Evolutionary conservation across 257 asterid genomes (phyloP).

Genomic region (Solanum commersonii): DNA sequence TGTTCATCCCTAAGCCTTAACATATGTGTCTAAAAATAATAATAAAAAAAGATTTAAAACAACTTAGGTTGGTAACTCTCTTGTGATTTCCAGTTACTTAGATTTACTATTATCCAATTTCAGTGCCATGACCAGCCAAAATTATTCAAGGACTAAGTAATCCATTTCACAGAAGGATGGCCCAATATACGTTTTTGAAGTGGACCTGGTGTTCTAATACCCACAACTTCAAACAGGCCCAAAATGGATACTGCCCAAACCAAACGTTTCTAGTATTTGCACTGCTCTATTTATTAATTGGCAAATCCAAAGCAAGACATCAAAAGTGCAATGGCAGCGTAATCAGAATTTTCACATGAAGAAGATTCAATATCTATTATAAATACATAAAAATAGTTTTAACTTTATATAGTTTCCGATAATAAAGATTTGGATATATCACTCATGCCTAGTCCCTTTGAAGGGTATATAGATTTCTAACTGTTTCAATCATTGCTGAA

Average conservation of each 20-base stretch:
- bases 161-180: neutral
- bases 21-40: neutral
- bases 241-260: neutral
- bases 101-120: neutral
- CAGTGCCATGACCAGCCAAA: neutral
- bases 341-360: neutral
- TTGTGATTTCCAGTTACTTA: neutral
- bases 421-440: neutral
- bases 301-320: neutral
- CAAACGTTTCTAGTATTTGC: neutral
- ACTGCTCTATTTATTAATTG: neutral
- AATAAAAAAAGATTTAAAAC: neutral
- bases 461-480: too few relatives aligned
- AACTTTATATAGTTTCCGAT: too few relatives aligned
- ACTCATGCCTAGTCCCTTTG: neutral
- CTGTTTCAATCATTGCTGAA: neutral
- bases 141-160: neutral
- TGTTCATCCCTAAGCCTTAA: neutral
- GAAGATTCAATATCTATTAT: neutral
- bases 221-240: neutral
- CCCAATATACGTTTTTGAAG: neutral
- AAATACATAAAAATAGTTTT: too few relatives aligned
- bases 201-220: neutral
- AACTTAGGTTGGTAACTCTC: neutral
- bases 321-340: neutral